Conservation (phyloP, 169 alveolate species). For the Plasmodium vinckei region DNA sequence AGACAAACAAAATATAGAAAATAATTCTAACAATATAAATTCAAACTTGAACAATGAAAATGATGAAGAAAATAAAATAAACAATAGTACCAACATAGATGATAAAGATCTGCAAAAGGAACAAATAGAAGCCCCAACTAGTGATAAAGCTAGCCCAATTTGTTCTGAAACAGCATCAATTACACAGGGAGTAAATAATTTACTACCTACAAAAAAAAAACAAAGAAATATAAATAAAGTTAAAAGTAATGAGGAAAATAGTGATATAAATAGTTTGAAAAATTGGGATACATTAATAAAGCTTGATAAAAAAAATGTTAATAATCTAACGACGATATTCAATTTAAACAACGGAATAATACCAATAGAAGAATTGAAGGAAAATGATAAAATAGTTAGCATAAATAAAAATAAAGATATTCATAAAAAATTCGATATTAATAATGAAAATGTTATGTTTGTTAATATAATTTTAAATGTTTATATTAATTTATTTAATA, state of each 20-base stretch:
- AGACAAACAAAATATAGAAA: neutral
- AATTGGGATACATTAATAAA: no score
- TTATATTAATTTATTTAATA: constrained; percentile 41
- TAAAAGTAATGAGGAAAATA: neutral
- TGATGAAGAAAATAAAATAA: neutral
- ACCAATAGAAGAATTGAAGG: neutral
- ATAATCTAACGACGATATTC: no score
- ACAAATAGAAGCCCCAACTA: no score
- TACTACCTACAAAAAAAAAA: no score
- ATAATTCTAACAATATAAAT: neutral
- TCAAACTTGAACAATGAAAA: neutral
- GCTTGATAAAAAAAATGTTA: no score
- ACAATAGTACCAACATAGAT: neutral
- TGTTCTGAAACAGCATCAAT: no score
- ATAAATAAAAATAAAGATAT: neutral
- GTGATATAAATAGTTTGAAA: neutral
- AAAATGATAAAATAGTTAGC: neutral
- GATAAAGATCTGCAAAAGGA: neutral
- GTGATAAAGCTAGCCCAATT: no score
- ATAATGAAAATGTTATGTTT: constrained; percentile 44
- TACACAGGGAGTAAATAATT: no score
- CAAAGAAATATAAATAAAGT: no score
- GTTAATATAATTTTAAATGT: constrained; percentile 56
- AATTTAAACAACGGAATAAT: no score
- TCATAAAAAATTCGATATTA: constrained; percentile 7